Evolutionary conservation across 2,329 filamentous ascomycete genomes (phyloP), one percentile per base, ranked within the genome.

Genomic region (Endoconidiophora laricicola): DNA sequence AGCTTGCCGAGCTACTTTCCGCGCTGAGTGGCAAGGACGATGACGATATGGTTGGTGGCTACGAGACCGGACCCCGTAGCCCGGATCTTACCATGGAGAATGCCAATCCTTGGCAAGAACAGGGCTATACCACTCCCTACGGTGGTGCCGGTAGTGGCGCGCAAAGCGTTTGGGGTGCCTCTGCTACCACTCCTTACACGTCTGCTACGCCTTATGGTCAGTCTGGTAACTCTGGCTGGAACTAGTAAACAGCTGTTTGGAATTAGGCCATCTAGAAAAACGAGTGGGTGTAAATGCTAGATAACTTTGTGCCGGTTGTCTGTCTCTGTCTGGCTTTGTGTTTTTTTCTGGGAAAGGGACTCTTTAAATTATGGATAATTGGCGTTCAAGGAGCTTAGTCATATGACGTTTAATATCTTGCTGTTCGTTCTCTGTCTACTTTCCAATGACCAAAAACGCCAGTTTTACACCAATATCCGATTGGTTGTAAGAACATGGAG

Each of bases 1-100:
- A 98, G 68, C 76, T 98, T 36, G 91, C 88, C 2, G 74, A 73
- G 3, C 76, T 95, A 38, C 81, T 94, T 54, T 71, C 76, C 53
- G 74, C 77, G 29, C 65, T 82, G 56, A 71, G 73, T 48, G 62
- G 65, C 51, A 71, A 72, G 59, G 74, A 76, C 44, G 73, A 75
- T 47, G 48, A 53, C 37, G 45, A 47, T 33, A 53, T 50, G 47
- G 48, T 44, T 2, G 52, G 52, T 29, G 76, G 73, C 54, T 73
- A 73, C 52, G 76, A 76, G 56, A 74, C 76, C 57, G 81, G 78
- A 1, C 78, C 78, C 2, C 73, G 78, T 54, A 83, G 79, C 59
- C 81, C 80, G 9, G 78, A 80, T 54, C 67, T 68, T 66, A 76
- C 71, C 61, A 70, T 80, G 71, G 66, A 76, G 49, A 76, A 70